Base-by-base conservation (phyloP, 2,329 filamentous ascomycete species). In the Dothideomycetes sp. region DNA sequence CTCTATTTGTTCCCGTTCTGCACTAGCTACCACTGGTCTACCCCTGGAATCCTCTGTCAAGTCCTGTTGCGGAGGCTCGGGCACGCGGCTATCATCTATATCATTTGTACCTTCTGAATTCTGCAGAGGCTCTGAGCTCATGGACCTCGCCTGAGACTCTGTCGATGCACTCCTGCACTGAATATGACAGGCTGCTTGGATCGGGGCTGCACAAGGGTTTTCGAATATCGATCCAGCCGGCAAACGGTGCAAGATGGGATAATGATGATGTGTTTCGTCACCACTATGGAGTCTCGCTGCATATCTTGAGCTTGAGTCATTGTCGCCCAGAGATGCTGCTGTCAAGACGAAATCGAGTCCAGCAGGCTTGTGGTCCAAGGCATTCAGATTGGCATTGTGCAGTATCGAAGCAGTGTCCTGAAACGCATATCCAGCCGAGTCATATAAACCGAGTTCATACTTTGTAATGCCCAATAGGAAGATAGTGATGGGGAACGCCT, bases 381-480 rank as follows among this genome's bases (percentile, higher is more conserved):
- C 19, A 10, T 7, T 12, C 12, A 27, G 15, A 19, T 33, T 19
- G 3, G 39, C 32, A 27, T 41, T 33, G 9, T 34, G 5, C 11
- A 43, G 32, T 3, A 37, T 31, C 15, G 11, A 14, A 34, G 32
- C 36, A 22, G 35, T 36, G 5, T 35, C 36, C 29, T 33, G 37
- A 40, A 45, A 45, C 18, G 31, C 24, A n/a, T 24, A 33, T n/a
- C 34, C 15, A 9, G 43, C 40, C 17, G 34, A 34, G 14, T 34
- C 19, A 19, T 41, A 45, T 5, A 36, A 38, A 1, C 46, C 44
- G 14, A 51, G 34, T 31, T 56, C 54, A 36, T 47, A 50, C 19
- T 52, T 44, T 15, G 55, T 40, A 11, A 56, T 39, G 16, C 51
- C 57, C 27, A 53, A 45, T n/a, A 60, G 34, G 36, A 49, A 60